Base-by-base conservation (phyloP, 2,329 filamentous ascomycete species). In the Pestalotiopsis sp. region DNA sequence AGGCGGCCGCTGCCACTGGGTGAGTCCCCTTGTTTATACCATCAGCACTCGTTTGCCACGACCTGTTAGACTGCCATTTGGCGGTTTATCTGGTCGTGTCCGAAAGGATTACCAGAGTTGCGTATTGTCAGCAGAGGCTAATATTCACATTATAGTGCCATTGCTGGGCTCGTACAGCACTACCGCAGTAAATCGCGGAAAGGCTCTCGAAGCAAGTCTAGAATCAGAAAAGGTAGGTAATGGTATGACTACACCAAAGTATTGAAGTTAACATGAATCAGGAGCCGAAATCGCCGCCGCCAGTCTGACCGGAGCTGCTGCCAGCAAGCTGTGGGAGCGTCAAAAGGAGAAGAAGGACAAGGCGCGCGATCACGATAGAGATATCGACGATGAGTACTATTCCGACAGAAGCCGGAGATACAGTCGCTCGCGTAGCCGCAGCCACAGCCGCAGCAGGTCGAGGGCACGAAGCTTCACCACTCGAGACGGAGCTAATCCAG, bases 281-380 rank as follows among this genome's bases (percentile, higher is more conserved):
- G 78, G 78, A 68, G 89, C 88, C 17, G 87, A 90, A 78, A 86
- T 91, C 69, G 87, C 86, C 1, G 88, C 86, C 2, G 87, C 87
- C 9, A 89, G 88, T 4, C 81, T 90, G 4, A 87, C 87, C 25
- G 89, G 87, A 61, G 89, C 88, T 9, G 86, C 87, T 1, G 89
- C 88, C 52, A 87, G 86, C 73, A 90, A 89, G 76, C 75, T 90
- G 25, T 91, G 88, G 79, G 87, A 91, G 77, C 84, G 83, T 62
- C 86, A 85, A 72, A 85, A 89, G 78, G 86, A 89, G 12, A 90
- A 89, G 84, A 36, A 61, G 20, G 45, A 52, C 17, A 87, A 89
- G 76, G 86, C 88, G 68, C 79, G 76, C 56, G 80, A 82, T 69
- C 77, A 78, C 59, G 76, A 80, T 61, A 76, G 67, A 56, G 77